Conservation (phyloP, 2,329 filamentous ascomycete species). For the Piedraia hortae region DNA sequence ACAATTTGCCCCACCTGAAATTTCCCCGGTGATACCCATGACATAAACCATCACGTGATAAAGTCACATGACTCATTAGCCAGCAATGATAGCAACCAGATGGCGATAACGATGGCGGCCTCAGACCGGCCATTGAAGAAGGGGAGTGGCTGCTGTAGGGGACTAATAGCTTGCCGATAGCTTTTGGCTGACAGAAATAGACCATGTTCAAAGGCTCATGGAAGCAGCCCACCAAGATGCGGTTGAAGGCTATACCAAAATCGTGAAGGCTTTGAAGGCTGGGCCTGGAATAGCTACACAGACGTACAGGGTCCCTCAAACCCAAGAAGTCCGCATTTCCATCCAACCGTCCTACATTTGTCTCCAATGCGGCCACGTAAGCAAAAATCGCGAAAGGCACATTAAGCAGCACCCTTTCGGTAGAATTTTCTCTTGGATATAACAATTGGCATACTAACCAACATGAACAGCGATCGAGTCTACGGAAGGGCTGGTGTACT, state of each 20-base stretch:
- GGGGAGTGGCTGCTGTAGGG: no score
- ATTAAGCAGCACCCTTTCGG: slow-evolving; percentile 50
- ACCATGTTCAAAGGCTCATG: slow-evolving; percentile 44
- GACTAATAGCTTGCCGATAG: no score
- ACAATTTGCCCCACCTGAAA: no score
- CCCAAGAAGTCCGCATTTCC: slow-evolving; percentile 5
- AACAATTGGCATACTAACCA: slow-evolving; percentile 2
- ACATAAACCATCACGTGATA: no score
- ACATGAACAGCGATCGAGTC: slow-evolving; percentile 41
- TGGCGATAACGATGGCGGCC: no score
- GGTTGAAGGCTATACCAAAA: slow-evolving; percentile 42
- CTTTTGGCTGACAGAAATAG: no score
- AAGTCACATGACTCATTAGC: no score
- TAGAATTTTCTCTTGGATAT: slow-evolving; percentile 14
- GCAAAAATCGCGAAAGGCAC: slow-evolving; percentile 39
- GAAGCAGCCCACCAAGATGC: slow-evolving; percentile 40
- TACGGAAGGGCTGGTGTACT: slow-evolving; percentile 45
- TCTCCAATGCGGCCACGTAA: slow-evolving; percentile 42
- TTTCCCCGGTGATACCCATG: no score
- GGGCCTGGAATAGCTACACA: slow-evolving; percentile 37
- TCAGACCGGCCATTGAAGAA: no score
- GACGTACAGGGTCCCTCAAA: slow-evolving; percentile 26
- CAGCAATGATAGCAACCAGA: no score
- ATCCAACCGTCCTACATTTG: slow-evolving; percentile 28
- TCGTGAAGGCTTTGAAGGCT: slow-evolving; percentile 45